phyloP scores from a whole-genome alignment of 352 stramenopile genomes.

The Phytophthora pseudosyringae region DNA sequence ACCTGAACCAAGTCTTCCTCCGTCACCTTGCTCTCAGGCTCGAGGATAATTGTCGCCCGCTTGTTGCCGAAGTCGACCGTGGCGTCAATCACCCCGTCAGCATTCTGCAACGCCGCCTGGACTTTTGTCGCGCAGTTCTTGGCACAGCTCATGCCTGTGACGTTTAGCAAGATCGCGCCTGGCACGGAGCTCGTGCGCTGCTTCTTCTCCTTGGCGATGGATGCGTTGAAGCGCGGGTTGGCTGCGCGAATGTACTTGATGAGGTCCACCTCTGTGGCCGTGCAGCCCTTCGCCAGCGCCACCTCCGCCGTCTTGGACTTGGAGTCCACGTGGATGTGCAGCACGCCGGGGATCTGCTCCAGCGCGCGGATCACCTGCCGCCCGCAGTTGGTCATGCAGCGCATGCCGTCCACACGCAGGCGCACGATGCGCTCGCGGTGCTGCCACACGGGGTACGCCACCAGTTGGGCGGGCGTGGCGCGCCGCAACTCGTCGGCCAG shows the following conservation, averaged over 20 bases:
- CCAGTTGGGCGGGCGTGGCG: conserved; percentile 47
- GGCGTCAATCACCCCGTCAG: conserved; percentile 66
- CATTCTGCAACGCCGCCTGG: conserved; percentile 52
- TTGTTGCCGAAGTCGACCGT: conserved; percentile 76
- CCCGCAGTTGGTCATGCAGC: conserved; percentile 90
- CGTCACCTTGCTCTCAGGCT: conserved; percentile 60
- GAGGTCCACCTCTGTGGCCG: conserved; percentile 84
- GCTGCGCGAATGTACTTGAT: conserved; percentile 83
- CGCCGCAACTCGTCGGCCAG: conserved; percentile 66
- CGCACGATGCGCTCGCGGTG: conserved; percentile 82
- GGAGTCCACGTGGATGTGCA: conserved; percentile 86
- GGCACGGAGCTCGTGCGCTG: conserved; percentile 56
- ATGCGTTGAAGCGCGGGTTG: conserved; percentile 80
- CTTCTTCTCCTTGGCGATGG: conserved; percentile 64
- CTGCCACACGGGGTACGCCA: conserved; percentile 85
- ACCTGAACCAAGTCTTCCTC: conserved; percentile 75
- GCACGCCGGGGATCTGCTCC: conserved; percentile 81
- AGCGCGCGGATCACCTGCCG: conserved; percentile 80
- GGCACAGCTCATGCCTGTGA: conserved; percentile 82
- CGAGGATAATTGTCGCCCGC: conserved; percentile 73
- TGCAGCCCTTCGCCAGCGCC: conserved; percentile 78
- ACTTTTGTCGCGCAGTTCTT: conserved; percentile 71
- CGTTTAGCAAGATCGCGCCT: conserved; percentile 70
- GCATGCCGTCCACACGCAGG: conserved; percentile 83
- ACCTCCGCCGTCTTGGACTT: conserved; percentile 82